A percentile compares a stretch with the other conserved stretches of the same genome.
phyloP scores from a whole-genome alignment of 1,284 basidiomycete genomes.

The Coniferiporia sulphurascens region DNA sequence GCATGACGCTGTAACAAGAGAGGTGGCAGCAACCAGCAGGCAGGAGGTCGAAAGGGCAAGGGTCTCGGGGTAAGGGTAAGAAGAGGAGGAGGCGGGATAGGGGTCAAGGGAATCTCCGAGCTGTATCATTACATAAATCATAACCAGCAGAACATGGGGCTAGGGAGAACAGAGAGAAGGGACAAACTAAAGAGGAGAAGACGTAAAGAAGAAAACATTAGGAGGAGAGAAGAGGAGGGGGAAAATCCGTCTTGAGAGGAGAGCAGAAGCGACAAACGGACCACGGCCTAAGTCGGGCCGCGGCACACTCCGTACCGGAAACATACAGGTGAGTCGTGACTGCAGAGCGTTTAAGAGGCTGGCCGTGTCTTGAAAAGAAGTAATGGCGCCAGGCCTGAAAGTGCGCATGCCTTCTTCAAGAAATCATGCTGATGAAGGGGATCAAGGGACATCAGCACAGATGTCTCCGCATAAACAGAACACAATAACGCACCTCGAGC shows the following conservation, averaged over 20 bases:
- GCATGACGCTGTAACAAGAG: no score
- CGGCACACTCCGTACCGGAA: background rate
- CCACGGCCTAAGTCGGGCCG: no score
- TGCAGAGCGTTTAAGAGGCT: constrained; percentile 1
- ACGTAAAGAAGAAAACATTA: background rate
- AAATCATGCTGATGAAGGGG: constrained; percentile 73
- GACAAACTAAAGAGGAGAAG: background rate
- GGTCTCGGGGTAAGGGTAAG: background rate
- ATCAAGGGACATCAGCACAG: constrained; percentile 5
- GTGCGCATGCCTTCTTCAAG: constrained; percentile 79
- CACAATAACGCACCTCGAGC: constrained; percentile 62
- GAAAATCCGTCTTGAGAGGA: background rate
- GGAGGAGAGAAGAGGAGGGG: background rate
- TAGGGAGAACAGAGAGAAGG: background rate
- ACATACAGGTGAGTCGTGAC: background rate
- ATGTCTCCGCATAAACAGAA: constrained; percentile 1
- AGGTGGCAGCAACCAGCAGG: no score
- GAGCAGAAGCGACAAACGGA: background rate
- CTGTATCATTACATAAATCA: constrained; percentile 18
- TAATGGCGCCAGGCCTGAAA: constrained; percentile 79
- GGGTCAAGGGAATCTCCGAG: constrained; percentile 4
- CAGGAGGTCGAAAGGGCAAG: background rate
- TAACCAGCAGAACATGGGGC: constrained; percentile 6
- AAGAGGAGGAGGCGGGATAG: background rate
- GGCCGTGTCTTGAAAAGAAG: constrained; percentile 53